Base-by-base conservation (phyloP, 352 stramenopile genomes). In the Blastocystis sp. region DNA sequence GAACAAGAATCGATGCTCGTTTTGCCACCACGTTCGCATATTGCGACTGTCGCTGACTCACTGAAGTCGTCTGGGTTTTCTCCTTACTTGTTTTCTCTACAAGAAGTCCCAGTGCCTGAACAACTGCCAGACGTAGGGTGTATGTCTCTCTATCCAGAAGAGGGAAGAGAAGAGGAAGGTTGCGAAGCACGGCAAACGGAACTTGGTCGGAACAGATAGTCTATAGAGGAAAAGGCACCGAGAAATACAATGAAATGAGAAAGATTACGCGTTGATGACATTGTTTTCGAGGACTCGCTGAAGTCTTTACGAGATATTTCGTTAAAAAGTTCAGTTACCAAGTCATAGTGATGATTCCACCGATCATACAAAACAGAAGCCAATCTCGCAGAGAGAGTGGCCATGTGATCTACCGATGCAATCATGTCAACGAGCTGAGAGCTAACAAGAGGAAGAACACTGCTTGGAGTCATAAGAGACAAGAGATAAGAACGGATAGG, bases 231-330 rank as follows among this genome's bases (percentile, higher is more conserved):
- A 26, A 18, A 20, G 18, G 3, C 16, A 13, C 9, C 24, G 24
- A 18, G 8, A 20, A 26, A 66, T 66, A 85, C 73, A 34, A 85
- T 65, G 56, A 85, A 85, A 41, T 85, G 73, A 34, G 43, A 66
- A 2, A 85, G 26, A 47, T 85, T 85, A 0, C 73, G 73, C 13
- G 39, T 43, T n/a, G 26, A 26, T 39, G 30, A 53, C 47, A 34
- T 45, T 13, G 73, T 16, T 6, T 68, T 85, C 1, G 39, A 20
- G n/a, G 73, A 34, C 4, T 85, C 73, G 3, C 45, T 41, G 73
- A 85, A 20, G 56, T 85, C 47, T 24, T 26, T 50, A n/a, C 43
- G 37, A 7, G 73, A 13, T 6, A 65, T 45, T 50, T 85, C 73
- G 5, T 65, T 64, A 0, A 85, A 43, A 6, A 85, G 24, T 37